Evolutionary conservation across 2,329 filamentous ascomycete genomes (phyloP), one percentile per base, ranked within the genome.

Genomic region (Zalaria obscura): DNA sequence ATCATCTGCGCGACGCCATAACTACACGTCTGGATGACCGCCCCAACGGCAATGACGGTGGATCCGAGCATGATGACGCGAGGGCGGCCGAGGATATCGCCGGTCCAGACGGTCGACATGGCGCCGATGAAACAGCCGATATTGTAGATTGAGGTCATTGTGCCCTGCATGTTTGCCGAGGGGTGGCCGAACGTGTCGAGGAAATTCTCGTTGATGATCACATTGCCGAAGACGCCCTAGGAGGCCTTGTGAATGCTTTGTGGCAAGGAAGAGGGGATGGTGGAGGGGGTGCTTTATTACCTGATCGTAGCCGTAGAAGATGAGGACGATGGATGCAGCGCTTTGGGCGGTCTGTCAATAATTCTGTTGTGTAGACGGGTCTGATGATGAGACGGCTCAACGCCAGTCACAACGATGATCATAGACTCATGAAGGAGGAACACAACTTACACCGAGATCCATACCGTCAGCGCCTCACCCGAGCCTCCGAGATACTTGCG

Each of bases 401-500:
- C 2, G 18, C 18, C 18, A 18, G 2, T 2, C 18, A 18, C 18
- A 18, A 18, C 28, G 5, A 6, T 27, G 11, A 9, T 39, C 11
- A 41, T 9, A 7, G 9, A 5, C 11, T 27, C 11, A 11, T 18
- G n/a, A 26, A 25, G 26, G 11, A 25, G 26, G 27, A 11, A 11
- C 27, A 4, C 25, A 4, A 34, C 50, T 34, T 11, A 50, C 47
- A 72, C 55, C 4, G 65, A 68, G 35, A 72, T 71, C 68, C 68
- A 71, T 10, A 72, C 58, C 1, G 68, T 72, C n/a, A 72, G 57
- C 27, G 58, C 53, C 45, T 68, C 61, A 28, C 69, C 69, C 35
- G 67, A 69, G 29, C 68, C 68, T 46, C 68, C 69, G 38, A 71
- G 62, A 45, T 70, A 72, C 49, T 63, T 66, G 36, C 63, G 62